These are phyloP conservation scores for Hortiboletus flavorubellus DNA, from an alignment of 768 basidiomycete genomes.

Conservation along the genomic window DNA sequence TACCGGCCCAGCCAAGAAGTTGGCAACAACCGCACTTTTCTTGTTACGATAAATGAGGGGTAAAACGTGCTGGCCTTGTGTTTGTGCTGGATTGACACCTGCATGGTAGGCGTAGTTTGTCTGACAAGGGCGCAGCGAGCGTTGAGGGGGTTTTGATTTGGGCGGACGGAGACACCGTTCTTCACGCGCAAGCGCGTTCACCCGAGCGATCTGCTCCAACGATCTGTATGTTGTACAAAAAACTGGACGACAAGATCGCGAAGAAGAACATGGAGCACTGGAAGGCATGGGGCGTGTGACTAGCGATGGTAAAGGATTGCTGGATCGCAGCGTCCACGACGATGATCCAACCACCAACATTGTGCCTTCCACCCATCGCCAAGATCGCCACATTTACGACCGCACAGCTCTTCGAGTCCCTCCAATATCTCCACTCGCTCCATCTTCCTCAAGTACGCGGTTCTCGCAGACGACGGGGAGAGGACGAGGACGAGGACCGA, in stretches of 20 bases:
- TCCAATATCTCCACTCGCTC: constrained; percentile 50
- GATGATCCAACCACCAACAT: constrained; percentile 40
- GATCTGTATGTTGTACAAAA: constrained; percentile 47
- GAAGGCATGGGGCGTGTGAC: neutral
- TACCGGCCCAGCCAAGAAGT: constrained; percentile 36
- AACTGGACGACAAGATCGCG: constrained; percentile 16
- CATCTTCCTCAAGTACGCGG: constrained; percentile 65
- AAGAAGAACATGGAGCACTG: constrained; percentile 21
- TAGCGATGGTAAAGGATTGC: no score
- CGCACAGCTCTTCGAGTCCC: constrained; percentile 39
- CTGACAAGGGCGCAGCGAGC: constrained; percentile 29
- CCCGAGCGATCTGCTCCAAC: constrained; percentile 46
- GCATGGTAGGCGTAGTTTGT: constrained; percentile 56
- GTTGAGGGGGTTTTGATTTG: no score
- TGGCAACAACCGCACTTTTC: constrained; percentile 51
- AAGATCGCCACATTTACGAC: constrained; percentile 35
- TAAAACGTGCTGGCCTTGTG: constrained; percentile 42
- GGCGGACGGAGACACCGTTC: constrained; percentile 48
- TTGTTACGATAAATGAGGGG: constrained; percentile 26
- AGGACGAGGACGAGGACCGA: constrained; percentile 30
- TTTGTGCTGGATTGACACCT: constrained; percentile 51
- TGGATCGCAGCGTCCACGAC: constrained; percentile 10
- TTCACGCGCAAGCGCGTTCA: constrained; percentile 48
- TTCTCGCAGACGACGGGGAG: constrained; percentile 39
- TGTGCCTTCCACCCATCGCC: constrained; percentile 52